These are phyloP conservation scores for Diospyros kaki DNA, from an alignment of 148 eudicot genomes.

Conservation along the genomic window DNA sequence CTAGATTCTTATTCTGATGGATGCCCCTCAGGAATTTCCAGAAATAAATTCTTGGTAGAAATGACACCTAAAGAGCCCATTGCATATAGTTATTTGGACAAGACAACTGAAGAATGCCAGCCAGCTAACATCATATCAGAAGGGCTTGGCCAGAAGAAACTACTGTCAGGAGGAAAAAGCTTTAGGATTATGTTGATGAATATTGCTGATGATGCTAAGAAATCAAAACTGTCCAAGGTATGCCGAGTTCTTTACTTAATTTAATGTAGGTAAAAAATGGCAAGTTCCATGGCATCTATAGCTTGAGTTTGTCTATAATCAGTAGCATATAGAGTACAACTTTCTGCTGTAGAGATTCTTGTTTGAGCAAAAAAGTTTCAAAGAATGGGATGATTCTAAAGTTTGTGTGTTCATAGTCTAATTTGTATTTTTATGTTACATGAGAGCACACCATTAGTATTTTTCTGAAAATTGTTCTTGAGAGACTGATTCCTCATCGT, in stretches of 20 bases:
- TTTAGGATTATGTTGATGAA: conserved; percentile 72
- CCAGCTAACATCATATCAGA: conserved; percentile 13
- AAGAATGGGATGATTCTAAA: background rate
- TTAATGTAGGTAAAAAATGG: background rate
- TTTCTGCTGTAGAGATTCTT: background rate
- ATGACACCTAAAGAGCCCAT: conserved; percentile 22
- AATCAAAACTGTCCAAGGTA: conserved; percentile 66
- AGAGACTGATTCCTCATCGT: background rate
- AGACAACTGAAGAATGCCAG: conserved; percentile 17
- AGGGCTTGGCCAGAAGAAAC: conserved; percentile 15
- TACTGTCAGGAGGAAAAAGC: conserved; percentile 20
- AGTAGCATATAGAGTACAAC: background rate
- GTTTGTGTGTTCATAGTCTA: background rate
- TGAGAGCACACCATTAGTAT: background rate
- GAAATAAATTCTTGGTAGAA: conserved; percentile 17
- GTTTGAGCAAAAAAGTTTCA: background rate
- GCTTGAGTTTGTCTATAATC: background rate
- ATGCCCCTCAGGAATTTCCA: conserved; percentile 22
- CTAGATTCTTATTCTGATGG: conserved; percentile 24
- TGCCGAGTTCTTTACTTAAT: background rate
- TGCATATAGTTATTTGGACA: conserved; percentile 15
- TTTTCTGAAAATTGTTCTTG: background rate
- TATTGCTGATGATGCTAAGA: conserved; percentile 76
- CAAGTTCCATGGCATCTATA: background rate
- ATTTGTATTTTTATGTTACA: background rate